Conservation (phyloP, 2,329 filamentous ascomycete genomes). For the Alternaria longipes region DNA sequence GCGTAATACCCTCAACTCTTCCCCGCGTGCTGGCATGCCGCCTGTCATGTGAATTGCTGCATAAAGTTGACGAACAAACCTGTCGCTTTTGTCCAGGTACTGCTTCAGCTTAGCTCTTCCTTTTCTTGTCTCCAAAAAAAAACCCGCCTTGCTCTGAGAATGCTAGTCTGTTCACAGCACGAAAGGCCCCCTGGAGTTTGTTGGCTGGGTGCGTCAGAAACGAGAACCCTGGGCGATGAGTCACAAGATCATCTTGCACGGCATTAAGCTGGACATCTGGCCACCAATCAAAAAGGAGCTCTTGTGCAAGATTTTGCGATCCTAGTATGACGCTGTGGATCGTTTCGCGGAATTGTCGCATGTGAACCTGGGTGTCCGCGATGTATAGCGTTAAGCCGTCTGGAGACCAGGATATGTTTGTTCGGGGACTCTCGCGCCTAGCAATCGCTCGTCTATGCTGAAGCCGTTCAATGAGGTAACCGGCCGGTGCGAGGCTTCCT, state of each 20-base stretch:
- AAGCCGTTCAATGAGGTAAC: constrained; percentile 17
- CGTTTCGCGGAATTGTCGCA: constrained; percentile 9
- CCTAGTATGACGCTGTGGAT: constrained; percentile 9
- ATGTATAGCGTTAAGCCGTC: constrained; percentile 15
- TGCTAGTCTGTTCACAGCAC: constrained; percentile 4
- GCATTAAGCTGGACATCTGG: not conserved
- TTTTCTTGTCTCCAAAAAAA: constrained; percentile 7
- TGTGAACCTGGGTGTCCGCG: constrained; percentile 3
- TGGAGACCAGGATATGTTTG: constrained; percentile 13
- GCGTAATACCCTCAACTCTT: too few relatives aligned
- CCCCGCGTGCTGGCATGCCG: too few relatives aligned
- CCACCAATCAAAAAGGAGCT: constrained; percentile 15
- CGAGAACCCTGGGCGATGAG: constrained; percentile 7
- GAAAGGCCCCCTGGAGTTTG: constrained; percentile 12
- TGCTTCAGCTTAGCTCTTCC: too few relatives aligned
- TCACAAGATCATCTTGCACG: constrained; percentile 16
- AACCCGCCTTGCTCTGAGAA: constrained; percentile 15
- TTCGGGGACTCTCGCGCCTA: constrained; percentile 13
- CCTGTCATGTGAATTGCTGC: too few relatives aligned
- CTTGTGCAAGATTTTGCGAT: constrained; percentile 8
- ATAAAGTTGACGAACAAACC: too few relatives aligned
- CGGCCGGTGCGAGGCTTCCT: too few relatives aligned
- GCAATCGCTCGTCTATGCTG: constrained; percentile 14
- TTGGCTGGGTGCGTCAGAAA: constrained; percentile 10
- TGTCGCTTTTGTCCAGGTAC: too few relatives aligned